A percentile compares a stretch with the other conserved stretches of the same genome.
Conservation (phyloP, 208 protist species). For the Trypanosoma mega region DNA sequence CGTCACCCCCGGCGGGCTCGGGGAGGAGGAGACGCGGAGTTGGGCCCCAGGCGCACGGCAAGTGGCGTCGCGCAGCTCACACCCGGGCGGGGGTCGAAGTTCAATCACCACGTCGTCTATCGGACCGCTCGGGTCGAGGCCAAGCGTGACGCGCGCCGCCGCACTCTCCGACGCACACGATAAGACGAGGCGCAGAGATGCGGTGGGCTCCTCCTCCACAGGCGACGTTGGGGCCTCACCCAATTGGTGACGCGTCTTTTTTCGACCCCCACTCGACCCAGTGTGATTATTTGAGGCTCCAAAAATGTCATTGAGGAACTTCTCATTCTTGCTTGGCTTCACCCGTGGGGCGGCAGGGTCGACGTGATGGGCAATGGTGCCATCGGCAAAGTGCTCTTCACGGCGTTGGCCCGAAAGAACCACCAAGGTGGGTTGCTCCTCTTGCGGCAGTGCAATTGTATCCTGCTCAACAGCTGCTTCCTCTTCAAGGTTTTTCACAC, state of each 20-base stretch:
- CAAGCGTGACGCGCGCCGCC: neutral
- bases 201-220: too few relatives aligned
- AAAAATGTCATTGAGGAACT: constrained; percentile 64
- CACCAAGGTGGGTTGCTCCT: neutral
- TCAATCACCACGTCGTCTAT: neutral
- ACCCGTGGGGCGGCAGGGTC: constrained; percentile 3
- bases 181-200: neutral
- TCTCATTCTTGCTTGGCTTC: constrained; percentile 36
- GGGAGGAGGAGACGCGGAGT: neutral
- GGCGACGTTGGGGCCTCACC: neutral
- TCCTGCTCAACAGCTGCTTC: neutral
- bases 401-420: neutral
- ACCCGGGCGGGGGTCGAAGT: neutral
- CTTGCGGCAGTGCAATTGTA: neutral
- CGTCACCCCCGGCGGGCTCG: too few relatives aligned
- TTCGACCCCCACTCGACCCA: too few relatives aligned
- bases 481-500: constrained; percentile 30
- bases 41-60: neutral
- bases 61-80: neutral
- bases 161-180: neutral
- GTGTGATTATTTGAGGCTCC: constrained; percentile 8
- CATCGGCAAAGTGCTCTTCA: constrained; percentile 9
- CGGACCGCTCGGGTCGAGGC: neutral
- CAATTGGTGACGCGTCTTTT: neutral
- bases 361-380: constrained; percentile 18